Conservation (phyloP, 352 stramenopile genomes). For the Saprolegnia parasitica region DNA sequence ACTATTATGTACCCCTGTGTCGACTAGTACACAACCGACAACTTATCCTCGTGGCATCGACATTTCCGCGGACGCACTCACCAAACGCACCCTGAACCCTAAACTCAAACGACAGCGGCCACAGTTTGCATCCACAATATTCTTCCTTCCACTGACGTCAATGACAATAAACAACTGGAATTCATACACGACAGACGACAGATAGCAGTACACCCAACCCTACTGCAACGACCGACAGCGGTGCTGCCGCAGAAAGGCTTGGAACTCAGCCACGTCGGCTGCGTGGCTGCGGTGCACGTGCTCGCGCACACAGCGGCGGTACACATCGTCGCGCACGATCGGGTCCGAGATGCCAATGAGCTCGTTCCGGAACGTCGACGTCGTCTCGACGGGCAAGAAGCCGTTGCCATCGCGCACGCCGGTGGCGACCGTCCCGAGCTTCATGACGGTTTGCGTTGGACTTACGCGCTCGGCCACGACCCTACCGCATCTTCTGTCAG, state of each 20-base stretch:
- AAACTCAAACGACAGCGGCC: too few relatives aligned
- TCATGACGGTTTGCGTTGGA: neutral
- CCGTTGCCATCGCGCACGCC: neutral
- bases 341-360: neutral
- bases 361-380: neutral
- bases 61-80: too few relatives aligned
- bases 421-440: neutral
- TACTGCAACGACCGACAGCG: too few relatives aligned
- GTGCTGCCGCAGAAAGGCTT: neutral
- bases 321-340: neutral
- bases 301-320: neutral
- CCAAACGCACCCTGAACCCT: too few relatives aligned
- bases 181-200: too few relatives aligned
- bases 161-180: too few relatives aligned
- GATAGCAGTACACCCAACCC: too few relatives aligned
- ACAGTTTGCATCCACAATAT: too few relatives aligned
- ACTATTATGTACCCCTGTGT: too few relatives aligned
- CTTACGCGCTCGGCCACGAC: neutral
- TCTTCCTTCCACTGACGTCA: too few relatives aligned
- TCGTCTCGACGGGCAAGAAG: neutral
- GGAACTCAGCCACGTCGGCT: neutral
- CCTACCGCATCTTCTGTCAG: neutral
- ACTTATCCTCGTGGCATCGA: too few relatives aligned
- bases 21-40: too few relatives aligned
- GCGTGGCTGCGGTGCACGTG: neutral